phyloP scores from a whole-genome alignment of 2,329 filamentous ascomycete species.

The Hymenoscyphus salicellus region DNA sequence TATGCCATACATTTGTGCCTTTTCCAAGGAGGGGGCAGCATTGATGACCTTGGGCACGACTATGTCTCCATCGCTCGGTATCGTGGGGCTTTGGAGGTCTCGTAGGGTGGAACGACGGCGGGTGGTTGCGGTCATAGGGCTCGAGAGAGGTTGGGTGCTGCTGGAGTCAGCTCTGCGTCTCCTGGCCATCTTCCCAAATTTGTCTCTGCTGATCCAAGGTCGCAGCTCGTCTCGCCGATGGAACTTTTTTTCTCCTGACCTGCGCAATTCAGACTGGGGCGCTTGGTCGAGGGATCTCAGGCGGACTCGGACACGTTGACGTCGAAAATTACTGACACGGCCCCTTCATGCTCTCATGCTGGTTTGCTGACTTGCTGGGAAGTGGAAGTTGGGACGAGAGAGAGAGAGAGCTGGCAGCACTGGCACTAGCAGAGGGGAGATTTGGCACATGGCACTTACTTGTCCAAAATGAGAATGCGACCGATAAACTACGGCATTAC shows the following conservation, averaged over 20 bases:
- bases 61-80: constrained; percentile 40
- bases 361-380: constrained; percentile 8
- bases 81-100: constrained; percentile 43
- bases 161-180: constrained; percentile 37
- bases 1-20: constrained; percentile 54
- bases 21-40: constrained; percentile 51
- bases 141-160: constrained; percentile 33
- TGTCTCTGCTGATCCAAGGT: background rate
- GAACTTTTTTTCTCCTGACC: background rate
- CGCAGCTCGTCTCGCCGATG: background rate
- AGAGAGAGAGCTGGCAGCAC: background rate
- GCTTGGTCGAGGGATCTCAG: constrained; percentile 12
- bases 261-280: constrained; percentile 5
- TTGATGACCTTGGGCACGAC: constrained; percentile 52
- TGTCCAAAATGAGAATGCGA: constrained; percentile 11
- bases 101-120: constrained; percentile 47
- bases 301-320: constrained; percentile 23
- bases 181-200: constrained; percentile 31
- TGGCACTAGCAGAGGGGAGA: background rate
- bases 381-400: background rate
- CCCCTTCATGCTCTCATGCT: constrained; percentile 14
- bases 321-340: constrained; percentile 16
- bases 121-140: constrained; percentile 41
- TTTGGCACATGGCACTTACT: background rate
- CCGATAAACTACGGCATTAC: constrained; percentile 13